These are phyloP conservation scores for Fusarium coffeatum DNA, from an alignment of 2,329 filamentous ascomycete genomes.

Conservation along the genomic window DNA sequence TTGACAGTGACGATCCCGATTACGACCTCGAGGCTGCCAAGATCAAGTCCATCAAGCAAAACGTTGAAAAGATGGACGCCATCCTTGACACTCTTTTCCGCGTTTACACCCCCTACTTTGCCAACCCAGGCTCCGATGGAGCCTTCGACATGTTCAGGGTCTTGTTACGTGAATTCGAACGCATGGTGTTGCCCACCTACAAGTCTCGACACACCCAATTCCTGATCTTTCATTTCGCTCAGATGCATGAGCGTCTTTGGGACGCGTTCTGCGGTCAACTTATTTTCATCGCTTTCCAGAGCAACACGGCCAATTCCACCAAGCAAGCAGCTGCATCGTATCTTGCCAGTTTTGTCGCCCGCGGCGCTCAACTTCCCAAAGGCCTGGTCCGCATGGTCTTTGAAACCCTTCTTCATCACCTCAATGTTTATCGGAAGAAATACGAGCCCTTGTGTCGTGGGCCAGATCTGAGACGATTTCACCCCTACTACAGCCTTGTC, in stretches of 20 bases:
- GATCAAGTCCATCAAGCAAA: constrained; percentile 79
- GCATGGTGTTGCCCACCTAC: constrained; percentile 89
- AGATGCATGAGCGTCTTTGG: constrained; percentile 80
- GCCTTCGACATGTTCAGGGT: constrained; percentile 81
- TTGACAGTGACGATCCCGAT: constrained; percentile 75
- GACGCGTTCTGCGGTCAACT: constrained; percentile 86
- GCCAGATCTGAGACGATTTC: constrained; percentile 86
- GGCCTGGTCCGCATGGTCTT: constrained; percentile 86
- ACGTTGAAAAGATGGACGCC: constrained; percentile 90
- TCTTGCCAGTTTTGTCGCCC: constrained; percentile 91
- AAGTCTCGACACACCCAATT: constrained; percentile 95
- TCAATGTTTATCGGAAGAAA: constrained; percentile 78
- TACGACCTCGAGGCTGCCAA: constrained; percentile 71
- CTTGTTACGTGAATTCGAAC: constrained; percentile 85
- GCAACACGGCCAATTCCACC: constrained; percentile 75
- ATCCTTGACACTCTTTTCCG: constrained; percentile 90
- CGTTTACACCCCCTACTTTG: constrained; percentile 81
- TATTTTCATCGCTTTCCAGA: constrained; percentile 61
- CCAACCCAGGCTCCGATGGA: constrained; percentile 72
- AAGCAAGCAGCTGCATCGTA: constrained; percentile 91
- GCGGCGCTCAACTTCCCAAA: constrained; percentile 83
- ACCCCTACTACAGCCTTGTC: constrained; percentile 86
- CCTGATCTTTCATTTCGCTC: constrained; percentile 93
- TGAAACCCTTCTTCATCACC: constrained; percentile 78
- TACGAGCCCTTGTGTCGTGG: constrained; percentile 82